These are phyloP conservation scores for Skeletonema grethae DNA, from an alignment of 108 stramenopile genomes.

Conservation along the genomic window DNA sequence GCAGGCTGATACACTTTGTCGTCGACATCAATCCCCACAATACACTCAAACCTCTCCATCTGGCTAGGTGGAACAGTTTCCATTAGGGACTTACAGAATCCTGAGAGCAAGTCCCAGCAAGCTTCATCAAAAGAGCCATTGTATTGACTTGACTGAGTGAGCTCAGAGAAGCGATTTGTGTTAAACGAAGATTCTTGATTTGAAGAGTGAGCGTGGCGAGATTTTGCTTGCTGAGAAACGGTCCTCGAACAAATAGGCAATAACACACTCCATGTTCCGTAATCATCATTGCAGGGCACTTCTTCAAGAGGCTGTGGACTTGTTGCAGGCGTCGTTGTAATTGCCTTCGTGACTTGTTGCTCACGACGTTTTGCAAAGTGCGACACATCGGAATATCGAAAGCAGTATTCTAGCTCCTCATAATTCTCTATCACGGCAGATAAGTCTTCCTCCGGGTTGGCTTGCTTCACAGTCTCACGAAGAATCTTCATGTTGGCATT, in stretches of 20 bases:
- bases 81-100: conserved; percentile 27
- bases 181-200: conserved; percentile 3
- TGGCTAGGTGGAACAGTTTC: conserved; percentile 11
- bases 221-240: not conserved
- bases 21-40: conserved; percentile 49
- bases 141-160: conserved; percentile 13
- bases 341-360: not conserved
- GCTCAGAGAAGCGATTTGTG: conserved; percentile 29
- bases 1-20: conserved; percentile 26
- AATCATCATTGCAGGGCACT: not conserved
- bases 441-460: conserved; percentile 32
- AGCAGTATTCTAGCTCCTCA: conserved; percentile 40
- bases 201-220: not conserved
- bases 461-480: conserved; percentile 38
- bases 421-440: conserved; percentile 34
- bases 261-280: conserved; percentile 25
- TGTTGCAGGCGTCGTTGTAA: not conserved
- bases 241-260: conserved; percentile 25
- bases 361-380: conserved; percentile 21
- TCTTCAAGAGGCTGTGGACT: not conserved
- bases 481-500: conserved; percentile 10
- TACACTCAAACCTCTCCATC: conserved; percentile 19
- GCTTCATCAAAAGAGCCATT: conserved; percentile 2
- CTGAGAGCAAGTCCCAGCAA: conserved; percentile 27
- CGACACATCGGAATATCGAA: conserved; percentile 29